phyloP scores from a whole-genome alignment of 2,329 filamentous ascomycete species.

The Byssothecium circinans region DNA sequence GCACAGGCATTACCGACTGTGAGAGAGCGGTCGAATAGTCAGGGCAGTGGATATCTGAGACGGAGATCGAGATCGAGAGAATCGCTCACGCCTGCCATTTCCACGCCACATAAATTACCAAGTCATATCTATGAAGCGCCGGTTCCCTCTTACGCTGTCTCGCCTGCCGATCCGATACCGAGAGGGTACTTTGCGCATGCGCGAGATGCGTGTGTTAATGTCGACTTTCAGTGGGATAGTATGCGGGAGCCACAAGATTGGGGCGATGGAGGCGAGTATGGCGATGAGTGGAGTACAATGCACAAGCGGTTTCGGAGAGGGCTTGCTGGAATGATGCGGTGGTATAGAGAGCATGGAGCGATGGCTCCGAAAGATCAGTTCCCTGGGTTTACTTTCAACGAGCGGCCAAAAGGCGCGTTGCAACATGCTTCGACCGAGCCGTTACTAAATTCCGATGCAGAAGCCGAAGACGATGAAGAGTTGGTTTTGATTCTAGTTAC shows the following conservation, averaged over 20 bases:
- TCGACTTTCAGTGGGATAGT: conserved; percentile 98
- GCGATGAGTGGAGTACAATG: conserved; percentile 96
- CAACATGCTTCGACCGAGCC: conserved; percentile 25
- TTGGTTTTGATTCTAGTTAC: conserved; percentile 86
- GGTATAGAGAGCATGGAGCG: conserved; percentile 66
- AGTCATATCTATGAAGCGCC: conserved; percentile 68
- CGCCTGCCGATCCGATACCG: conserved; percentile 77
- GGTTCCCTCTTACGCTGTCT: conserved; percentile 80
- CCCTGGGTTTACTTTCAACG: conserved; percentile 37
- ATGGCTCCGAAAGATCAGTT: conserved; percentile 37
- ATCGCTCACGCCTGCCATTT: conserved; percentile 20
- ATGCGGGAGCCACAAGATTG: conserved; percentile 76
- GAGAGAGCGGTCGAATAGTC: conserved; percentile 53
- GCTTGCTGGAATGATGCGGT: conserved; percentile 75
- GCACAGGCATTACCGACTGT: conserved; percentile 41
- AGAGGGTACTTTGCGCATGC: conserved; percentile 88
- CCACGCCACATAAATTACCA: conserved; percentile 22
- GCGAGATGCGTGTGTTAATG: conserved; percentile 76
- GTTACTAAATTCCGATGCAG: conserved; percentile 40
- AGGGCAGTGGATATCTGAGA: conserved; percentile 19
- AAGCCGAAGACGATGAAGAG: conserved; percentile 60
- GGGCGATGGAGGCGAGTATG: conserved; percentile 84
- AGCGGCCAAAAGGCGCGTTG: conserved; percentile 24
- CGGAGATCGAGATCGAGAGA: conserved; percentile 31
- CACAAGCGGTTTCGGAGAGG: conserved; percentile 85